phyloP scores from a whole-genome alignment of 345 rosid genomes.

The Acer saccharum region DNA sequence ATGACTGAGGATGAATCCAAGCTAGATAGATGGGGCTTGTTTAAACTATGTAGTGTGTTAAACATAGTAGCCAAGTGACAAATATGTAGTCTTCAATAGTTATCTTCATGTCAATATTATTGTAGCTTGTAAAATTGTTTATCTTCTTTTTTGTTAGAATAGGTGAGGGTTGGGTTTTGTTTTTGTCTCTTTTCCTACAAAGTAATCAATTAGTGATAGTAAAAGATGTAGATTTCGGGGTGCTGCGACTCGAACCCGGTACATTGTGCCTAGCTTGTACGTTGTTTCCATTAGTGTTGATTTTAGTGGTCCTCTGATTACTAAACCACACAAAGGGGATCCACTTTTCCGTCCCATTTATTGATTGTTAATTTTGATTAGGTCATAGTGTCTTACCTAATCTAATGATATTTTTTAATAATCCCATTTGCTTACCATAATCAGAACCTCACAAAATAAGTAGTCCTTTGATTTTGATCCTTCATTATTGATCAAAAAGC shows the following conservation, averaged over 20 bases:
- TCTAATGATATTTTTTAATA: too few relatives aligned
- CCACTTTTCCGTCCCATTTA: background rate
- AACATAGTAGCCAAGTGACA: background rate
- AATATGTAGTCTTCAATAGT: background rate
- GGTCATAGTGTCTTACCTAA: background rate
- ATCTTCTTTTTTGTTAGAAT: too few relatives aligned
- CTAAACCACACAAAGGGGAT: background rate
- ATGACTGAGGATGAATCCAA: background rate
- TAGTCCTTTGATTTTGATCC: background rate
- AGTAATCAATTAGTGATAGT: too few relatives aligned
- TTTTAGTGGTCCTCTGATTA: background rate
- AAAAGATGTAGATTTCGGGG: too few relatives aligned
- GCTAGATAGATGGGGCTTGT: background rate
- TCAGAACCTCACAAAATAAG: too few relatives aligned
- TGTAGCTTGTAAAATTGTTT: too few relatives aligned
- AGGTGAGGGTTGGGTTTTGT: too few relatives aligned
- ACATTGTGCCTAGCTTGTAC: too few relatives aligned
- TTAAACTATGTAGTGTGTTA: background rate
- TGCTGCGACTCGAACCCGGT: too few relatives aligned
- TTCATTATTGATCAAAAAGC: background rate
- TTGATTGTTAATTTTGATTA: background rate
- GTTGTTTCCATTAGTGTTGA: background rate
- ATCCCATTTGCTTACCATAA: too few relatives aligned
- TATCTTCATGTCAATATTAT: slow-evolving; percentile 3
- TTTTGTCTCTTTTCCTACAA: too few relatives aligned